Evolutionary conservation across 345 rosid genomes (phyloP), one percentile per base, ranked within the genome.

Genomic region (Melaleuca quinquenervia): DNA sequence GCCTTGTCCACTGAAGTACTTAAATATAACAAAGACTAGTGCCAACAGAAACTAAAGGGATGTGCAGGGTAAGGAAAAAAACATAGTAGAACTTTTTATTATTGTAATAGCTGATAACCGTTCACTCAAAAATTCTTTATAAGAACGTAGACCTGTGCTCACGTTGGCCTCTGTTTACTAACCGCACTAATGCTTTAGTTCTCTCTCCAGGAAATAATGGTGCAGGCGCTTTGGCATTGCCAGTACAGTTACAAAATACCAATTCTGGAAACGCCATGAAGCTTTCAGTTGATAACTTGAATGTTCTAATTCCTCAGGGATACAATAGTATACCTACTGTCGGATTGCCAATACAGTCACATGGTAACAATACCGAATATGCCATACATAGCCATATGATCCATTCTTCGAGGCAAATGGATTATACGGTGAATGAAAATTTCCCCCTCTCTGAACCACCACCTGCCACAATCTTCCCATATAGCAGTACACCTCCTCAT

Each of bases 161-260:
- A 3, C 9, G 41, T 60, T 20, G 16, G 20, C 18, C 74, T 60
- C 18, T 60, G 21, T 14, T 27, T 60, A 60, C 41, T 60, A 60
- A 60, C 41, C 10, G 27, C 9, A 3, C 2, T 6, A 29, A 14
- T 6, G 1, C 27, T 60, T 7, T 60, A 1, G 36, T 14, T 60
- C 74, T 27, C 13, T 14, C 9, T 60, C 41, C 0, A 60, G 74
- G 32, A 2, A 2, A 7, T 60, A 32, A 27, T 60, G 74, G 41
- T 27, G 74, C 18, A 55, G 11, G 3, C 14, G 18, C 21, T 27
- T 60, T 60, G 41, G 41, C 74, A 27, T 60, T 14, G 74, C 0
- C 16, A 60, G 41, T 7, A 27, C 74, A 0, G 10, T 60, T 3
- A 1, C 74, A 14, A 14, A 3, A 13, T 60, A 29, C 0, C 41